Evolutionary conservation across 2,329 filamentous ascomycete genomes (phyloP), one percentile per base, ranked within the genome.

Genomic region (Rutstroemia sp.): DNA sequence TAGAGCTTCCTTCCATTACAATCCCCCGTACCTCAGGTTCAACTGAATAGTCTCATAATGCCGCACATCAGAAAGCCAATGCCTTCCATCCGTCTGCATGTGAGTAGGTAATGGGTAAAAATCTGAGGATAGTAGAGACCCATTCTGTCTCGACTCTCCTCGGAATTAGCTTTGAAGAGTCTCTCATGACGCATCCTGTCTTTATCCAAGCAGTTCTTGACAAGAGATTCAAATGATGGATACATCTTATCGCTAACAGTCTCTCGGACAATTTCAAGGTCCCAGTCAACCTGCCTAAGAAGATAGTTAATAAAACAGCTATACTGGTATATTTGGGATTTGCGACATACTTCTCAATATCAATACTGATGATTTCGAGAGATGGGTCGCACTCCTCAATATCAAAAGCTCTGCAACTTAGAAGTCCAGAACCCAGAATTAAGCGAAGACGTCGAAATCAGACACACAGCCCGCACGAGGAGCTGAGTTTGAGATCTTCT

Each of bases 191-290:
- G 38, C 38, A 41, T 41, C 5, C 38, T 16, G 3, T 14, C 17
- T 19, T 27, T 8, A 61, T 59, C 14, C 50, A 69, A 52, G 10
- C 61, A 64, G 9, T 52, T 53, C 21, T 58, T 56, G 27, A 67
- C 60, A 9, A 67, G 46, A 17, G 48, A 25, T 16, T 58, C 44
- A 17, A 66, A 58, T 12, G 54, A 49, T 7, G 54, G 16, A 17
- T 63, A 62, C 12, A 63, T 44, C 6, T 60, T 53, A 17, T 58
- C 48, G 21, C 67, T 58, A 5, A 57, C 57, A 30, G 63, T 61
- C 39, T 69, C 67, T 2, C 64, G 63, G 25, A 67, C 63, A 10
- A 70, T 61, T 25, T 68, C 66, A 9, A 69, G 23, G n/a, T 57
- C 57, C 64, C 67, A 69, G 52, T 69, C 64, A 39, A 68, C 39